Evolutionary conservation across 768 basidiomycete species (phyloP), one percentile per base, ranked within the genome.

Genomic region (Xerocomellus intermedius): DNA sequence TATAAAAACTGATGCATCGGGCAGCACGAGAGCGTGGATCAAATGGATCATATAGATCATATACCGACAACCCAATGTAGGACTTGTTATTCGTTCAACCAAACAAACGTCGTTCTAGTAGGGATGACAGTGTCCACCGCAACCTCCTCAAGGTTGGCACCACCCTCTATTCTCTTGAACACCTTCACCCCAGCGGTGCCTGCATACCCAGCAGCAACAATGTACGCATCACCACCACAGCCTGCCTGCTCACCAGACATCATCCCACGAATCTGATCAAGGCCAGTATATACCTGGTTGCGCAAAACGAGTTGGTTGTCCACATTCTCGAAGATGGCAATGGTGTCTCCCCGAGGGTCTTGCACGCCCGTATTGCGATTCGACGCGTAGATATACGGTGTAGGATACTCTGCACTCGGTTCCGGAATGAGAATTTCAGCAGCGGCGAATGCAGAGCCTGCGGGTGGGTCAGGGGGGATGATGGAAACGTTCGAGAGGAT

Each of bases 191-290:
- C 86, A 3, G 75, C 81, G 22, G 69, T 72, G 17, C 84, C 83
- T 5, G 74, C 77, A 26, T 74, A 71, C 14, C 82, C 84, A 8
- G 78, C 77, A 24, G 83, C 83, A 38, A 85, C 73, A 28, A 87
- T 69, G 62, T 77, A 82, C 28, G 77, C 78, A 45, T 82, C 82
- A 43, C 75, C 75, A 5, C 77, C 75, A 17, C 63, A 71, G 3
- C 78, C 75, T 13, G 52, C 73, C 65, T 64, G 61, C 13, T 52
- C 69, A 59, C 82, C 80, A 50, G 87, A 74, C 69, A 79, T 76
- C 84, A 89, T 87, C 5, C 85, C 86, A 30, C 85, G 74, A 33
- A 87, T 77, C 64, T 86, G 82, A 59, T 82, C 73, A 48, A 86
- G 68, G 12, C 85, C 84, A 0, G 84, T 87, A 71, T 77, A 85